These are phyloP conservation scores for Aegilops longissima DNA, from an alignment of 176 grass and related monocot genomes.

Conservation along the genomic window DNA sequence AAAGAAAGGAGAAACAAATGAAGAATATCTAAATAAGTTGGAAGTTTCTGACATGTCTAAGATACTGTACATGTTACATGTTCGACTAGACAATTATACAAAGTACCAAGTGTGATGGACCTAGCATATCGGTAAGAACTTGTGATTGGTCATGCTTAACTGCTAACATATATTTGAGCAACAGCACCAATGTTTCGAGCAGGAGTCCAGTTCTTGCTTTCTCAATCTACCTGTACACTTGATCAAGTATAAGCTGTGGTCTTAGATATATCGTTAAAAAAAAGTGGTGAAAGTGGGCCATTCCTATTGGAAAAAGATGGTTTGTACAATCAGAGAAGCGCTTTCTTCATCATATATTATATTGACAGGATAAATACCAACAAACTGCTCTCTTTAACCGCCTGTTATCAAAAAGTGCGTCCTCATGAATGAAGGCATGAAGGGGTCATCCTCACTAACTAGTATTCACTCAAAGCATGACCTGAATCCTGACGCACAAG, in stretches of 20 bases:
- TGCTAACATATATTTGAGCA: slow-evolving; percentile 10
- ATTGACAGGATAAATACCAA: background rate
- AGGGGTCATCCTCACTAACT: background rate
- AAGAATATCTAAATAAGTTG: slow-evolving; percentile 13
- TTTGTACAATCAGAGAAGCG: slow-evolving; percentile 20
- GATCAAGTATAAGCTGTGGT: background rate
- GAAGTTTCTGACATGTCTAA: slow-evolving; percentile 16
- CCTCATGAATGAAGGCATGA: background rate
- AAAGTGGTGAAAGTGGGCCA: slow-evolving; percentile 1
- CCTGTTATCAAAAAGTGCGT: background rate
- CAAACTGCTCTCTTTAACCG: background rate
- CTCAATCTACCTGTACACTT: background rate
- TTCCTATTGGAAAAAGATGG: slow-evolving; percentile 7
- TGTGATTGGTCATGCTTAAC: slow-evolving; percentile 6
- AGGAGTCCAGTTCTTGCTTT: background rate
- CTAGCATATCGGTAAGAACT: slow-evolving; percentile 19
- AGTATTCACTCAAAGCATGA: background rate
- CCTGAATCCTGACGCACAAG: slow-evolving; percentile 1
- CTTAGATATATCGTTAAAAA: background rate
- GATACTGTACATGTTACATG: slow-evolving; percentile 9
- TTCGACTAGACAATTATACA: slow-evolving; percentile 19
- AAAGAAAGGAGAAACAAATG: slow-evolving; percentile 1
- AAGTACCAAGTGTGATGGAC: slow-evolving; percentile 1
- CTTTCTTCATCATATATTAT: slow-evolving; percentile 4
- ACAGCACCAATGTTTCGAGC: background rate